Evolutionary conservation across 352 stramenopile genomes (phyloP).

Genomic region (Phytophthora tentaculata): DNA sequence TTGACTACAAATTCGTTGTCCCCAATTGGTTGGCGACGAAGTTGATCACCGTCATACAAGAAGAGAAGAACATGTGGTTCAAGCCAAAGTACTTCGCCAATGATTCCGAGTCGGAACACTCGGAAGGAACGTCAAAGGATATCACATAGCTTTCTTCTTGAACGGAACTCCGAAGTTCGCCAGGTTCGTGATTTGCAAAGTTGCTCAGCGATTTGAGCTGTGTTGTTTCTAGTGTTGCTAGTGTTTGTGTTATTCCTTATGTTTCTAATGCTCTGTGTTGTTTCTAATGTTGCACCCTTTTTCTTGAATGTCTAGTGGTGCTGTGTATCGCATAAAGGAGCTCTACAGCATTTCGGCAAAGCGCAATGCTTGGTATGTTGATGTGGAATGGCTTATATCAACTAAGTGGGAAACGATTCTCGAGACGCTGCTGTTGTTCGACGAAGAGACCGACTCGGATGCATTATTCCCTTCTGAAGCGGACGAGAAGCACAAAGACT

Average conservation of each 20-base stretch:
- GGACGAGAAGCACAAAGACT: background rate
- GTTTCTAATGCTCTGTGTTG: background rate
- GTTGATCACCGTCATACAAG: conserved; percentile 2
- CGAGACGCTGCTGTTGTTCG: background rate
- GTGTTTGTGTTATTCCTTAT: background rate
- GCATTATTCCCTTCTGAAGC: background rate
- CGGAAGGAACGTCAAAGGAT: conserved; percentile 3
- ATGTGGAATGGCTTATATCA: background rate
- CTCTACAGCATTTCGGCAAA: background rate
- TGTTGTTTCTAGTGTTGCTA: no score
- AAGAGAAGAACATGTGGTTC: conserved; percentile 4
- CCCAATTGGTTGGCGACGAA: background rate
- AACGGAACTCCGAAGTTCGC: conserved; percentile 6
- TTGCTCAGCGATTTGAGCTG: no score
- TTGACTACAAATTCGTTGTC: conserved; percentile 7
- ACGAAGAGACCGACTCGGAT: background rate
- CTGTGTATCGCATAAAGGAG: background rate
- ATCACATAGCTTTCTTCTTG: conserved; percentile 8
- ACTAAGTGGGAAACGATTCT: background rate
- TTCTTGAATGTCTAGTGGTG: background rate
- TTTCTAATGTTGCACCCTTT: no score
- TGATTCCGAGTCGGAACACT: background rate
- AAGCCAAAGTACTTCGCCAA: background rate
- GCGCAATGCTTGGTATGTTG: background rate
- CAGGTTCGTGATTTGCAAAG: conserved; percentile 5